Percentiles rank a stretch among this genome's conserved stretches.
Conservation (phyloP, 495 filamentous ascomycete species). For the Aspergillus egyptiacus region DNA sequence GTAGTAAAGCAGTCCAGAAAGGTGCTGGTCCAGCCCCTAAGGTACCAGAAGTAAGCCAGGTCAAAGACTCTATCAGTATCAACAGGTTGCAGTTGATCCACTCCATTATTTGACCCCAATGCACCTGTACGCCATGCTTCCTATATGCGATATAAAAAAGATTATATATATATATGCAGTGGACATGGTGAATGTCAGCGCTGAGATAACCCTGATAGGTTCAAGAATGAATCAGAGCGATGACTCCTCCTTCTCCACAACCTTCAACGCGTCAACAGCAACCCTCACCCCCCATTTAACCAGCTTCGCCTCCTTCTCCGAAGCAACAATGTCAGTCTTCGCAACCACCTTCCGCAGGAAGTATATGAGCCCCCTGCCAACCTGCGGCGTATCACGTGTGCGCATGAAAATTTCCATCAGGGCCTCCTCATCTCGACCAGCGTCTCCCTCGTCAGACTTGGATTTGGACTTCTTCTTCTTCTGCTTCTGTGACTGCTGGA, state of each 20-base stretch:
- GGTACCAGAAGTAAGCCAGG: too few species aligned
- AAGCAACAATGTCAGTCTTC: constrained; percentile 64
- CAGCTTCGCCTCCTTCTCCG: constrained; percentile 49
- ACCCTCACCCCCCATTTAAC: constrained; percentile 68
- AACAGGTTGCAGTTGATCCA: too few species aligned
- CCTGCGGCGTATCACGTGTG: constrained; percentile 51
- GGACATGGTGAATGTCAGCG: too few species aligned
- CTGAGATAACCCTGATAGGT: too few species aligned
- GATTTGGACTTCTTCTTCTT: constrained; percentile 22
- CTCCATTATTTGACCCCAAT: too few species aligned
- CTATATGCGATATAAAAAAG: too few species aligned
- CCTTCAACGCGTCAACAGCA: constrained; percentile 53
- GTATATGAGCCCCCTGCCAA: constrained; percentile 66
- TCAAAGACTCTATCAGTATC: too few species aligned
- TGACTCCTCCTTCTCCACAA: constrained; percentile 30
- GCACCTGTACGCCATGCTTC: too few species aligned
- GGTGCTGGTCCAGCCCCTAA: too few species aligned
- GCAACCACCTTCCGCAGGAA: constrained; percentile 73
- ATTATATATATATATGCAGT: background rate
- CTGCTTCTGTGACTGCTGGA: constrained; percentile 53
- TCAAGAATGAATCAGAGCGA: background rate
- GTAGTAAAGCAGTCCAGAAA: too few species aligned
- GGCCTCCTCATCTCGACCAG: constrained; percentile 43
- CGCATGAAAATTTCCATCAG: constrained; percentile 62
- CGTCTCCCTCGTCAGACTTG: constrained; percentile 20